These are phyloP conservation scores for Helichrysum umbraculigerum DNA, from an alignment of 129 eudicot species.

Conservation along the genomic window DNA sequence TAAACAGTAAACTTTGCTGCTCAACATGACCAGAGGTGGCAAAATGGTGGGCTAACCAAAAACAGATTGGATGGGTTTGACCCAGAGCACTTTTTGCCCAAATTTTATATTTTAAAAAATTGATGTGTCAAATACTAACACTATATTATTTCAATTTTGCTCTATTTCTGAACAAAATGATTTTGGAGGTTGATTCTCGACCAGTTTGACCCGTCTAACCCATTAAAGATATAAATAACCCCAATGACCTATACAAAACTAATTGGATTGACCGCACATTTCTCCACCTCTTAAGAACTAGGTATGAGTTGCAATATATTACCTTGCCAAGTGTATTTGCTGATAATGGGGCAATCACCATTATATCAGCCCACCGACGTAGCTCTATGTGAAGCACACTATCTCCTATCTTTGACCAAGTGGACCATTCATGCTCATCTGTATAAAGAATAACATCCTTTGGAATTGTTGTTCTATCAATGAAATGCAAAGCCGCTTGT, in stretches of 20 bases:
- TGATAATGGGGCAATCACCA: conserved; percentile 92
- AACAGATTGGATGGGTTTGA: neutral
- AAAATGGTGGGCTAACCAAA: neutral
- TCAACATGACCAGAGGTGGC: neutral
- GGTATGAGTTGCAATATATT: neutral
- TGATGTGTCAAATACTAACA: neutral
- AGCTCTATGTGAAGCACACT: conserved; percentile 85
- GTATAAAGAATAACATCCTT: conserved; percentile 67
- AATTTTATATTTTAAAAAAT: neutral
- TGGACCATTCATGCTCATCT: conserved; percentile 89
- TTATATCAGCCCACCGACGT: conserved; percentile 87
- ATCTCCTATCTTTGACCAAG: conserved; percentile 82
- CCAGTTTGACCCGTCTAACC: neutral
- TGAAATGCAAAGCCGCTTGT: conserved; percentile 69
- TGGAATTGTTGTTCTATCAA: conserved; percentile 62
- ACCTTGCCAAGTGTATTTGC: conserved; percentile 97
- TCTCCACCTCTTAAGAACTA: neutral
- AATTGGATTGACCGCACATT: neutral
- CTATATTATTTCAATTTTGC: neutral
- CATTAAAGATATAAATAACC: neutral
- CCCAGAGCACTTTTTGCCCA: neutral
- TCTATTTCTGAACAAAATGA: neutral
- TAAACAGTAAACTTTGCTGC: neutral
- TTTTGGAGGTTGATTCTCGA: neutral
- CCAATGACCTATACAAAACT: neutral